Evolutionary conservation across 306 rosid species (phyloP), one percentile per base, ranked within the genome.

Genomic region (Cicer pinnatifidum): DNA sequence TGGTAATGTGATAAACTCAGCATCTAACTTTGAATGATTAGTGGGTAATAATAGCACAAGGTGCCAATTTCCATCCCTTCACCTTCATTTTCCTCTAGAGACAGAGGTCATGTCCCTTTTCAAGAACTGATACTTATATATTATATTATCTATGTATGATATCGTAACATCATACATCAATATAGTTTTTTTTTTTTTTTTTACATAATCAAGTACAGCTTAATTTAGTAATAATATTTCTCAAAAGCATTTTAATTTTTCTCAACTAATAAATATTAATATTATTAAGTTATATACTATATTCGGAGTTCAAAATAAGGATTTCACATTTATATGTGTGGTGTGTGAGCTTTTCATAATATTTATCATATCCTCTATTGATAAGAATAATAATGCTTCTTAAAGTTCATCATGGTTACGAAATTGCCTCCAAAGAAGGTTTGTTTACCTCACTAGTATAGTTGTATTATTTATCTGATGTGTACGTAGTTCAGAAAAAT

Each of bases 21-120:
- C 75, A 68, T 78, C 85, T 78, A 52, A 37, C 59, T 82, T 82
- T 82, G 75, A 82, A 73, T 78, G 77, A 82, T 62, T 82, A 78
- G 71, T 45, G 74, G 60, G 60, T 76, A 78, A 73, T 78, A 69
- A 82, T 78, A 69, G 51, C 83, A 61, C 37, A 67, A 82, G 51
- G 33, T 73, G 80, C 63, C 82, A 82, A 64, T 47, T 45, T 45
- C 68, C 7, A 58, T 67, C 83, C 33, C 50, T 67, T 80, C 76
- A 61, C 66, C 68, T 59, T 57, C 54, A 69, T 61, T 75, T 53
- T 81, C 81, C 69, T 35, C 8, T 46, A 68, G 33, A 43, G 46
- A 74, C 60, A 75, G 80, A 69, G 59, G 20, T 75, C 50, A 75
- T 60, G 71, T 39, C 68, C 67, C 37, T 80, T 80, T 40, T 60